Evolutionary conservation across 1,284 basidiomycete genomes (phyloP), one percentile per base, ranked within the genome.

Genomic region (Marasmius sp.): DNA sequence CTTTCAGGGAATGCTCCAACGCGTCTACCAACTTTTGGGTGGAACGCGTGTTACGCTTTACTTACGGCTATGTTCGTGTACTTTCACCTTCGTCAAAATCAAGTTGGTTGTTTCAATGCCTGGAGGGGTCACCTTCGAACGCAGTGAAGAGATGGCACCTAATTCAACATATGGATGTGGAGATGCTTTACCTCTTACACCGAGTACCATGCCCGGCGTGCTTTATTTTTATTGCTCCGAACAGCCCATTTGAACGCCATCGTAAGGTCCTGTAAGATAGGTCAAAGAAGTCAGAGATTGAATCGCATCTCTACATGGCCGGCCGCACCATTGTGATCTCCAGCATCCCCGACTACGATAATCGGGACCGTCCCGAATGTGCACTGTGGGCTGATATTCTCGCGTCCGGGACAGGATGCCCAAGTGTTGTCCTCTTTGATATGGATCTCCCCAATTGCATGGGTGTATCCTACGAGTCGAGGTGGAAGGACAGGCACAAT

Each of bases 401-500:
- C 88, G 63, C 87, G 80, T 0, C 85, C 85, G 0, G 81, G 75
- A 64, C 85, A 85, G 0, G 68, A 67, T 36, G 72, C 71, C 70
- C 70, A 71, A 14, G 45, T 61, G 9, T 59, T 60, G 36, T 60
- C 63, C 58, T 67, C 67, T 60, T 77, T 64, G 50, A 88, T 87
- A 64, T 88, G 86, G 16, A 83, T 74, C 71, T 89, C 87, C 1
- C 86, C 87, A 1, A 77, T 74, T 0, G 83, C 76, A 64, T 89
- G 88, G 33, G 77, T 76, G 72, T 74, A 89, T 5, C 80, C 86
- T 37, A 87, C 64, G 69, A 78, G 80, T 64, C 67, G 75, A 6
- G 76, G 75, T 22, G 85, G 85, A 3, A 83, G 45, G 45, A 75
- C 82, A 14, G 83, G 84, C 10, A 85, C 68, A 1, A 78, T 60